Conservation (phyloP, 176 grass and related monocot genomes). For the Pontederia crassipes region DNA sequence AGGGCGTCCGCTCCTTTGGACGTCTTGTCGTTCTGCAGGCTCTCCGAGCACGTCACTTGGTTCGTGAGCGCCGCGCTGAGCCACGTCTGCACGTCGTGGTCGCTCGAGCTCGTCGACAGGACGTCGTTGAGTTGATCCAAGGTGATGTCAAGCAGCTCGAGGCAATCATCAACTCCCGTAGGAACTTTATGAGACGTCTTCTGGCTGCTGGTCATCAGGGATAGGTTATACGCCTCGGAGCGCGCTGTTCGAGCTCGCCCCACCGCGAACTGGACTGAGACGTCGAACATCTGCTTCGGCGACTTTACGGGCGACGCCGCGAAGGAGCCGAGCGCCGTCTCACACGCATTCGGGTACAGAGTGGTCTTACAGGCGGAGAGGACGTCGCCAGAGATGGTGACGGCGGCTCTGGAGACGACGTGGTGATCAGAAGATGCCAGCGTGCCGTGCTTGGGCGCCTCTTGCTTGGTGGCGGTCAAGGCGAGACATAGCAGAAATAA, state of each 20-base stretch:
- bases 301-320: constrained; percentile 2
- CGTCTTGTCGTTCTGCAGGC: constrained; percentile 28
- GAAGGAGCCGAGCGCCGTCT: constrained; percentile 36
- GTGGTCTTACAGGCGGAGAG: constrained; percentile 37
- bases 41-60: constrained; percentile 69
- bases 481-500: constrained; percentile 2
- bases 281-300: constrained; percentile 27
- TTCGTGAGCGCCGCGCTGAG: constrained; percentile 82
- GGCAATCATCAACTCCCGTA: constrained; percentile 51
- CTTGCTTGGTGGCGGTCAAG: neutral
- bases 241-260: constrained; percentile 32
- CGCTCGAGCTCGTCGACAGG: constrained; percentile 8
- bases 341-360: constrained; percentile 46
- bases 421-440: neutral
- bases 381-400: neutral
- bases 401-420: neutral
- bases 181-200: neutral
- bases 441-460: neutral
- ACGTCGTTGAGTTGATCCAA: constrained; percentile 47
- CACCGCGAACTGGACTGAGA: constrained; percentile 70
- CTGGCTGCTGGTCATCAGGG: neutral
- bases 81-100: constrained; percentile 51
- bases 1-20: constrained; percentile 24
- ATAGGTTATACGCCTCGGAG: constrained; percentile 45
- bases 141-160: constrained; percentile 63